Percentiles rank a stretch among this genome's conserved stretches.
phyloP scores from a whole-genome alignment of 345 rosid genomes.

The Corchorus olitorius region DNA sequence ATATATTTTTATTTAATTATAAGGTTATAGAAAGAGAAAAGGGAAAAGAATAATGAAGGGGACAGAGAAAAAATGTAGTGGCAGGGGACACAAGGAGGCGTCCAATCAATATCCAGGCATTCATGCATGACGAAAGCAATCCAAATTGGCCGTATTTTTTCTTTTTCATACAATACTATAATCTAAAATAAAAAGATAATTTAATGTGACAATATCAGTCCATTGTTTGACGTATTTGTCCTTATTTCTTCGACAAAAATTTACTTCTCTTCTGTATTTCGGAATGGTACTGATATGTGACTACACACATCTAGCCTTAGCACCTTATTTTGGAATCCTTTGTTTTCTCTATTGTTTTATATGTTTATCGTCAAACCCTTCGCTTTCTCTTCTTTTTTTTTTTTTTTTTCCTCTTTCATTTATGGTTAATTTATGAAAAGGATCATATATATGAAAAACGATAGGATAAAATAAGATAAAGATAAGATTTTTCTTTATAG shows the following conservation, averaged over 20 bases:
- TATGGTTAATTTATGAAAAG: not conserved
- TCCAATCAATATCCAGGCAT: conserved; percentile 6
- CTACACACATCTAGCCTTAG: not conserved
- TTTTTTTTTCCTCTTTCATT: too few relatives aligned
- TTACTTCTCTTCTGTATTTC: not conserved
- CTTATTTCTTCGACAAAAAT: not conserved
- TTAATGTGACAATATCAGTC: not conserved
- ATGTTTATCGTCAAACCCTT: too few relatives aligned
- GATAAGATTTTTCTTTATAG: not conserved
- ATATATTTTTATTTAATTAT: too few relatives aligned
- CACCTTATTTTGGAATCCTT: not conserved
- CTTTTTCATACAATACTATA: too few relatives aligned
- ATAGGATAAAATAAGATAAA: not conserved
- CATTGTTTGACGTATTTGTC: not conserved
- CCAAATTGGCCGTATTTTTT: not conserved
- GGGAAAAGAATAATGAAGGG: not conserved
- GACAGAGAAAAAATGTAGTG: not conserved
- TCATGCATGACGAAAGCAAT: conserved; percentile 17
- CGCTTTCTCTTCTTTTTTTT: too few relatives aligned
- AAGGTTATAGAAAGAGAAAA: too few relatives aligned
- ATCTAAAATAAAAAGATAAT: not conserved
- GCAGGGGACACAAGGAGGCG: conserved; percentile 6
- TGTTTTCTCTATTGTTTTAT: not conserved
- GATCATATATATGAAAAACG: not conserved
- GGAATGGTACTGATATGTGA: not conserved